Evolutionary conservation across 306 rosid species (phyloP).

Genomic region (Inga leiocalycina): DNA sequence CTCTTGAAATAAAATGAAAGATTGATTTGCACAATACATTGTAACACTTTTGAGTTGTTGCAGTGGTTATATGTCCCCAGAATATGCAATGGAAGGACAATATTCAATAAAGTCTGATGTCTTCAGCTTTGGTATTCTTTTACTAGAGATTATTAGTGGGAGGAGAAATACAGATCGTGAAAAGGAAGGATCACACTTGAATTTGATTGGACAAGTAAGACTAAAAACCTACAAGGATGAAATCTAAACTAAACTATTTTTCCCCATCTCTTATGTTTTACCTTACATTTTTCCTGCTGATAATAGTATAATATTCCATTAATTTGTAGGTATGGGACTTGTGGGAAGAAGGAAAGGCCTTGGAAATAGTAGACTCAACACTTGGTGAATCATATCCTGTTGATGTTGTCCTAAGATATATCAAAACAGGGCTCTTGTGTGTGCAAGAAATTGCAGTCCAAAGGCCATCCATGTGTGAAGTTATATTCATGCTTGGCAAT

Average conservation of each 20-base stretch:
- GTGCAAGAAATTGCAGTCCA: background rate
- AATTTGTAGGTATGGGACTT: constrained; percentile 50
- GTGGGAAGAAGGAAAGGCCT: constrained; percentile 43
- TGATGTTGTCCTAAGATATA: background rate
- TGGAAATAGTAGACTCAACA: constrained; percentile 21
- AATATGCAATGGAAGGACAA: constrained; percentile 23
- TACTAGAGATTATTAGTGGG: constrained; percentile 20
- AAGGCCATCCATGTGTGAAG: background rate
- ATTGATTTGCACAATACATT: background rate
- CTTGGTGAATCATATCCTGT: background rate
- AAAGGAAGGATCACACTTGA: background rate
- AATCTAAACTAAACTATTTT: background rate
- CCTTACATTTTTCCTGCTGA: background rate
- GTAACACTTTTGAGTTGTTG: background rate
- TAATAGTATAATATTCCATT: background rate
- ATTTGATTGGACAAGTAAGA: constrained; percentile 17
- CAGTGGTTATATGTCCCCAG: background rate
- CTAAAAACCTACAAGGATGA: background rate
- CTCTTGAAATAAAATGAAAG: background rate
- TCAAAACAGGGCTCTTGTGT: background rate
- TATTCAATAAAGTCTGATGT: constrained; percentile 34
- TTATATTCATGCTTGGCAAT: background rate
- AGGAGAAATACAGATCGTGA: background rate
- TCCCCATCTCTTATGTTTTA: background rate
- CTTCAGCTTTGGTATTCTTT: constrained; percentile 29